phyloP scores from a whole-genome alignment of 2,329 filamentous ascomycete species.

The Emmonsia crescens region DNA sequence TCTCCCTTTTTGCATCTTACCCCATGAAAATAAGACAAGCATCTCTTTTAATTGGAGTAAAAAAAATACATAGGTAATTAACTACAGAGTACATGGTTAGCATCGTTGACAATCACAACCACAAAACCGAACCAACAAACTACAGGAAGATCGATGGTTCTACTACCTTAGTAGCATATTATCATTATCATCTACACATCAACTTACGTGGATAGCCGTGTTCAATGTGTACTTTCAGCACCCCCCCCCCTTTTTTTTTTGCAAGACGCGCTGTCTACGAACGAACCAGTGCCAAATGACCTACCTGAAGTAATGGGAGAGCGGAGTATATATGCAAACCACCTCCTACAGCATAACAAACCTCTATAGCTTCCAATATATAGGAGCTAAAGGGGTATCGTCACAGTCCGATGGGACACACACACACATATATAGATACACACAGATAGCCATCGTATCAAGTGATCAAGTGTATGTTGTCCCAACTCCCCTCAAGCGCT shows the following conservation, averaged over 20 bases:
- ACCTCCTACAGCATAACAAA: not conserved
- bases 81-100: too few relatives aligned
- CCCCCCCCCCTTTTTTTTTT: too few relatives aligned
- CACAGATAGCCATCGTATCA: not conserved
- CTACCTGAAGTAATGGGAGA: not conserved
- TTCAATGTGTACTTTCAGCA: not conserved
- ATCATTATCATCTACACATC: too few relatives aligned
- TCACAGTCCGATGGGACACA: not conserved
- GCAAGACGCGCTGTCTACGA: not conserved
- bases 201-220: not conserved
- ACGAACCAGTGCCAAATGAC: not conserved
- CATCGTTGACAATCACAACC: too few relatives aligned
- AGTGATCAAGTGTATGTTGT: not conserved
- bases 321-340: not conserved
- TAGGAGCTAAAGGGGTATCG: not conserved
- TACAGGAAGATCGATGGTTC: too few relatives aligned
- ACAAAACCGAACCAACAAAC: too few relatives aligned
- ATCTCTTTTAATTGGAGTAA: too few relatives aligned
- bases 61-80: too few relatives aligned
- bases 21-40: too few relatives aligned
- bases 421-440: not conserved
- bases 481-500: not conserved
- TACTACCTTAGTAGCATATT: too few relatives aligned
- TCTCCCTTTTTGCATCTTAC: too few relatives aligned
- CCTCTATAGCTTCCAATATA: not conserved